Percentiles rank a stretch among this genome's conserved stretches.
Evolutionary conservation across 23 red algal species (phyloP).

Genomic region (Agarophyton chilense): DNA sequence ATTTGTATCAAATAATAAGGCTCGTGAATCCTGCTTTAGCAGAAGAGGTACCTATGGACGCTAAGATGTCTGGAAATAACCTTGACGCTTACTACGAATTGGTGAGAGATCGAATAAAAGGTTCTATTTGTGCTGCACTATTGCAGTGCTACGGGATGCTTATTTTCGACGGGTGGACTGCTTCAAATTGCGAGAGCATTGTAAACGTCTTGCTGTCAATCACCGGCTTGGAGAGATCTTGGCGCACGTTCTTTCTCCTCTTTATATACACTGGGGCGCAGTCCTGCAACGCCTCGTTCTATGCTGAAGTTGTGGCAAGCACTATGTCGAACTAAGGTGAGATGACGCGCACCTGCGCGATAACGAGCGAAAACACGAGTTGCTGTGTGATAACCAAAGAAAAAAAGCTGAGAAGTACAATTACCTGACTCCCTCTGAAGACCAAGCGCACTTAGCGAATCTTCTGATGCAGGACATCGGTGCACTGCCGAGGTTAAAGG

Average conservation of each 20-base stretch:
- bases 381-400: background rate
- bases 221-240: background rate
- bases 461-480: background rate
- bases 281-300: background rate
- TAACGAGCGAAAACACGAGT: background rate
- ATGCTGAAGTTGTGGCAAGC: background rate
- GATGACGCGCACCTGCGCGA: background rate
- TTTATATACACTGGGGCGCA: background rate
- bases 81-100: background rate
- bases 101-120: background rate
- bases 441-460: slow-evolving; percentile 13
- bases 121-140: background rate
- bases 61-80: background rate
- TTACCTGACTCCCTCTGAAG: background rate
- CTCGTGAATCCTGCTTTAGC: background rate
- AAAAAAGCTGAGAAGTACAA: background rate
- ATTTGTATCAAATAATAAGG: background rate
- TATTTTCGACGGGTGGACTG: background rate
- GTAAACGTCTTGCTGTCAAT: background rate
- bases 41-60: background rate
- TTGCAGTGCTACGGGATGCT: background rate
- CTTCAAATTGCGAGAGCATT: background rate
- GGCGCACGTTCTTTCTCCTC: background rate
- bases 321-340: too few relatives aligned
- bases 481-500: background rate